These are phyloP conservation scores for Lipomyces lipofer DNA, from an alignment of 805 yeast species.

Conservation along the genomic window DNA sequence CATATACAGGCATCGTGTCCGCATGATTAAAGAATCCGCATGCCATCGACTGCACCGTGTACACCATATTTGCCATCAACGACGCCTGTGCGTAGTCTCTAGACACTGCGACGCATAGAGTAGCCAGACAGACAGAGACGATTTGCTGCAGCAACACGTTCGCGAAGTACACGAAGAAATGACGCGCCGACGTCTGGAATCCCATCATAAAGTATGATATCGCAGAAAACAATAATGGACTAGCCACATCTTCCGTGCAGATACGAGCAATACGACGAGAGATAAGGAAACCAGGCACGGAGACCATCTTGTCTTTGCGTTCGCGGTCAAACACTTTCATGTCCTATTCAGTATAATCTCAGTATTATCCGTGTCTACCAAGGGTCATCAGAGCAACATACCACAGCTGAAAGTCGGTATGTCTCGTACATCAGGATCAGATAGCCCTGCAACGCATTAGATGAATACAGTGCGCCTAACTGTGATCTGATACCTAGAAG, in stretches of 20 bases:
- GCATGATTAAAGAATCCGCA: constrained; percentile 82
- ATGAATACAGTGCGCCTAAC: constrained; percentile 54
- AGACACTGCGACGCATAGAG: constrained; percentile 53
- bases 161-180: constrained; percentile 65
- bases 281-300: constrained; percentile 64
- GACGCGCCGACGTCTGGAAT: constrained; percentile 48
- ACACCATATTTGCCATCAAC: constrained; percentile 60
- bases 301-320: constrained; percentile 65
- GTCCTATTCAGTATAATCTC: constrained; percentile 42
- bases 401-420: constrained; percentile 53
- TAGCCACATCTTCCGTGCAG: constrained; percentile 65
- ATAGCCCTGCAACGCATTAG: constrained; percentile 57
- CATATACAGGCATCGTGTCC: constrained; percentile 75
- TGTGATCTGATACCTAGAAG: constrained; percentile 66
- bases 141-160: constrained; percentile 58
- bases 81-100: constrained; percentile 64
- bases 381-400: too few relatives aligned
- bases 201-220: constrained; percentile 81
- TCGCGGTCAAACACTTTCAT: constrained; percentile 64
- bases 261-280: constrained; percentile 67
- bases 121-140: constrained; percentile 57
- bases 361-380: not conserved
- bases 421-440: constrained; percentile 58
- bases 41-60: constrained; percentile 72
- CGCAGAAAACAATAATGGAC: constrained; percentile 57